phyloP scores from a whole-genome alignment of 352 stramenopile genomes.

The Pythium grandisporangium region DNA sequence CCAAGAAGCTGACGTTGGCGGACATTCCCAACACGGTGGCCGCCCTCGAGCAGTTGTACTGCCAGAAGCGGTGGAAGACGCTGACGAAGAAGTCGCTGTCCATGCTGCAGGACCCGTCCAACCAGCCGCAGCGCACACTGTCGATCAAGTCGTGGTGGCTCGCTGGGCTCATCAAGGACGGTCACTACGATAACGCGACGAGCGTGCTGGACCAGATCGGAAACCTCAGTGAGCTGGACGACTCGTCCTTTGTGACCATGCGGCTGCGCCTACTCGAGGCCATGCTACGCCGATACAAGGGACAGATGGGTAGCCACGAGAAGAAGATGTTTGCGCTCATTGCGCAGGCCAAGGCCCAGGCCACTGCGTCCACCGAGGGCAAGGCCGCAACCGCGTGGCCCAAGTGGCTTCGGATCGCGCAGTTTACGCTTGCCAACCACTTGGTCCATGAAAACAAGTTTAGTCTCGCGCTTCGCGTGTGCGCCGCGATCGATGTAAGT shows the following conservation, averaged over 20 bases:
- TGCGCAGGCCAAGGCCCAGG: conserved; percentile 16
- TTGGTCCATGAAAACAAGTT: conserved; percentile 68
- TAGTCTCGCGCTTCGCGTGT: conserved; percentile 48
- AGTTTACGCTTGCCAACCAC: conserved; percentile 65
- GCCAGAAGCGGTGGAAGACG: conserved; percentile 61
- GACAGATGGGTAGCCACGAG: conserved; percentile 38
- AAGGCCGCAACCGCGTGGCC: conserved; percentile 13
- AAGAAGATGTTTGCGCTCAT: conserved; percentile 60
- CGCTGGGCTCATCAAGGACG: conserved; percentile 67
- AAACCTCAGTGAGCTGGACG: conserved; percentile 31
- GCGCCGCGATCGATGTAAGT: conserved; percentile 55
- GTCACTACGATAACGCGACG: conserved; percentile 64
- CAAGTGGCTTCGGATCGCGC: conserved; percentile 48
- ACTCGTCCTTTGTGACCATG: conserved; percentile 29
- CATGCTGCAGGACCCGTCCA: conserved; percentile 57
- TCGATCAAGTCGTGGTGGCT: conserved; percentile 82
- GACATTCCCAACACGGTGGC: conserved; percentile 52
- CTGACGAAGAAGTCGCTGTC: conserved; percentile 64
- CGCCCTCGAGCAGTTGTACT: conserved; percentile 45
- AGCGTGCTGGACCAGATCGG: conserved; percentile 70
- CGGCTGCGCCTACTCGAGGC: conserved; percentile 55
- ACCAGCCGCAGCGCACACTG: conserved; percentile 29
- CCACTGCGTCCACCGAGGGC: conserved; percentile 16
- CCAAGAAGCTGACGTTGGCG: conserved; percentile 34
- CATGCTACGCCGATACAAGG: conserved; percentile 64